Percentiles rank a stretch among this genome's conserved stretches.
phyloP scores from a whole-genome alignment of 257 asterid genomes.

The Solanum lignicaule region DNA sequence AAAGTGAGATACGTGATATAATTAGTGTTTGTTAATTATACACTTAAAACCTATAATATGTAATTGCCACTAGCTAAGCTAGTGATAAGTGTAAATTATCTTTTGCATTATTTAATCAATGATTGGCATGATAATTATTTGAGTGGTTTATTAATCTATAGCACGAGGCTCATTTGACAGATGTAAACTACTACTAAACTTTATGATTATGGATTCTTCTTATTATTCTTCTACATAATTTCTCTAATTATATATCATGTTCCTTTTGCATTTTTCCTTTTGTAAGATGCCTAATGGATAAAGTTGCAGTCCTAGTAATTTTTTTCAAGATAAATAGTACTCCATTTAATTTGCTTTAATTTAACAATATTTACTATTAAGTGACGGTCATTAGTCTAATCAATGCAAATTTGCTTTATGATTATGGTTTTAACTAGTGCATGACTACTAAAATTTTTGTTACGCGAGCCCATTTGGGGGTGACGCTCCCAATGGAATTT shows the following conservation, averaged over 20 bases:
- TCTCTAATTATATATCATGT: not conserved
- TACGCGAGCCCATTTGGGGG: too few species aligned
- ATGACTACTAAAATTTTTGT: not conserved
- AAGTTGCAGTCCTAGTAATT: not conserved
- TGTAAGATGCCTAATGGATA: not conserved
- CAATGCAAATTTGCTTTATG: not conserved
- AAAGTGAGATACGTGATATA: not conserved
- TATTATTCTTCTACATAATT: not conserved
- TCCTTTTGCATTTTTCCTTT: not conserved
- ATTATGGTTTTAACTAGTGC: not conserved
- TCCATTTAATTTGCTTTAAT: not conserved
- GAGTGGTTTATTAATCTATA: not conserved
- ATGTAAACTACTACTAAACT: not conserved
- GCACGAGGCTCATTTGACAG: not conserved
- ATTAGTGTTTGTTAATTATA: not conserved
- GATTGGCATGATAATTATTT: constrained; percentile 1
- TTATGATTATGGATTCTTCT: constrained; percentile 1
- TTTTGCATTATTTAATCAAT: constrained; percentile 1
- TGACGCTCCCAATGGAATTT: too few species aligned
- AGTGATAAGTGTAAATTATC: not conserved
- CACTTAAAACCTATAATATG: not conserved
- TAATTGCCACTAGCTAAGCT: not conserved
- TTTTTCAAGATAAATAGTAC: not conserved
- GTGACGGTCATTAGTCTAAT: not conserved
- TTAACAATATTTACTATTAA: not conserved